Base-by-base conservation (phyloP, 2,329 filamentous ascomycete genomes). In the Trichoderma sp. region DNA sequence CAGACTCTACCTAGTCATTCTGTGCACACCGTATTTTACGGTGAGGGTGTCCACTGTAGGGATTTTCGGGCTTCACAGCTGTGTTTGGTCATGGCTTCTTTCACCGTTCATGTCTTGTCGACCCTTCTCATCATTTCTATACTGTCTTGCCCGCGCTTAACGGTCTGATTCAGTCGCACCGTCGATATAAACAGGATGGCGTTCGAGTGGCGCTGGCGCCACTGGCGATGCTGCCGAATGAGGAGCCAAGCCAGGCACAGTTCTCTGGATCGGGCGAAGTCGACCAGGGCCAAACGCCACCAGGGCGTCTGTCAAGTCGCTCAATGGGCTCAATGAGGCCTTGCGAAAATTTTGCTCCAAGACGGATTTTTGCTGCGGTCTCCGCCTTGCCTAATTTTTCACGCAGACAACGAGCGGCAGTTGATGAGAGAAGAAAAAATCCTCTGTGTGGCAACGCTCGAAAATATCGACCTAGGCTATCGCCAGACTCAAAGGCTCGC, bases 221-320 rank as follows among this genome's bases (percentile, higher is more conserved):
- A 44, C 28, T 24, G 12, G 24, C 44, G 44, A 44, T 24, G 24
- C 41, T 55, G 59, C 28, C 50, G 43, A 55, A 63, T 55, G 9
- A 52, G 19, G 12, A 39, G 15, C 15, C 60, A 41, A 5, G 19
- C 41, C 28, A 63, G 41, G 51, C 41, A 63, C 41, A 24, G 47
- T 7, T 47, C 26, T n/a, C 50, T 55, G 4, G 15, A 19, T 55
- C 26, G 30, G 50, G 60, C 60, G 47, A 39, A 30, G 34, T 19
- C 21, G 50, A n/a, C 43, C 41, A 44, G 41, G 60, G 60, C 41
- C 60, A 63, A 63, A 63, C 60, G 60, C 60, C 60, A 63, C 60
- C 12, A 14, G 17, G 26, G 60, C 50, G 50, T 26, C 50, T 55
- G 60, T 63, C 60, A 63, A 34, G 24, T 54, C 21, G 19, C 48